Evolutionary conservation across 805 yeast species (phyloP), one percentile per base, ranked within the genome.

Genomic region (Suhomyces pyralidae): DNA sequence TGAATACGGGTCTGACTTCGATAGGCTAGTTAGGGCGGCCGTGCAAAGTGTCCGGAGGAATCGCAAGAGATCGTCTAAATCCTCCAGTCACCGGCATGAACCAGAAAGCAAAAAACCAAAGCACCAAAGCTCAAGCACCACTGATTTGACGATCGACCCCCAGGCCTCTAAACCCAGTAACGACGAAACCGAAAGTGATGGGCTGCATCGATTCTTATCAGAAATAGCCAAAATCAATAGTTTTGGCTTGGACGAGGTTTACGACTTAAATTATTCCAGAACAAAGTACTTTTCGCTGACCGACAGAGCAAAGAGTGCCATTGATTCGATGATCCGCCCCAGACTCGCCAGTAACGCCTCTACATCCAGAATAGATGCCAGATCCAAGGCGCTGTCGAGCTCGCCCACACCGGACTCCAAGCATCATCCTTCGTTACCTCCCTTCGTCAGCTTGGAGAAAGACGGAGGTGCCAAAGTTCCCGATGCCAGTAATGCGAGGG

Each of bases 41-140:
- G 86, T 93, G 25, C 99, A 93, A 69, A 86, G 96, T 49, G 97
- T 89, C 1, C 75, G 98, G 56, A 76, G 99, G 58, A 93, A 93
- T 67, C 78, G 96, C 54, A 89, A 86, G 63, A 69, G 96, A 57
- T 81, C 73, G n/a, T 62, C 73, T 22, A 71, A 74, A 55, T 54
- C 75, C 0, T 63, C 62, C 48, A 40, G 52, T 40, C 52, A 55
- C 22, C 43, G 51, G 26, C 40, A 59, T 30, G 54, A 57, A 10
- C 22, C 42, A 19, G 30, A 28, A n/a, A 14, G 4, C 20, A 51
- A 48, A n/a, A 26, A 45, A n/a, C 32, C 17, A 12, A 42, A 26
- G 17, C 10, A 24, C 5, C 49, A 40, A 9, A 24, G 17, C 7
- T 17, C 24, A 38, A 38, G 12, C 17, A 19, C 7, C 6, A 36